Evolutionary conservation across 257 asterid species (phyloP), one percentile per base, ranked within the genome.

Genomic region (Knoxia roxburghii): DNA sequence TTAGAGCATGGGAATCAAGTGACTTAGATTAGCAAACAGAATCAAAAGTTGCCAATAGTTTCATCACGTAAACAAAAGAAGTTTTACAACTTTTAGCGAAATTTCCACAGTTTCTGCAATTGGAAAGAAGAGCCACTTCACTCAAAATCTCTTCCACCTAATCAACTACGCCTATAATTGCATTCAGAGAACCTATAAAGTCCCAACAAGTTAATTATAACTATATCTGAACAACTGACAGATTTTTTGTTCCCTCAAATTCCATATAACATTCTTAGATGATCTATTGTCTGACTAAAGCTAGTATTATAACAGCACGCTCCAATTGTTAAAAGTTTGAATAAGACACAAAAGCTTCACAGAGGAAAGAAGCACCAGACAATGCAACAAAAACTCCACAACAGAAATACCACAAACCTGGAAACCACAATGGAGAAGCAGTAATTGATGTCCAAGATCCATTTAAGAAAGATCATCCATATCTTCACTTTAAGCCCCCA

Each of bases 401-500:
- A 3, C n/a, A 41, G 20, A 62, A 52, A 35, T 51, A 52, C 62
- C 52, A 50, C 70, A 66, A 52, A 62, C 69, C 61, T 32, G 56
- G 40, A 61, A 52, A 61, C 64, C 37, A 29, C 48, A 39, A 50
- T 12, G 40, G 20, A 26, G 70, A 65, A 50, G 74, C 74, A 61
- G 68, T 62, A 32, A 51, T n/a, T n/a, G 32, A 27, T 61, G 56
- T 40, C 69, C 75, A 61, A 20, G 55, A 62, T 62, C 53, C 68
- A 43, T 20, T 61, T 23, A 52, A 56, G 69, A 61, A 18, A 61
- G 26, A 39, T 62, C 75, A 51, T 52, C 62, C 74, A 13, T 23
- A 70, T 29, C 59, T 69, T 32, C 64, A 39, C 51, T 60, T 70
- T 70, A 59, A 41, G 67, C 68, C 73, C 67, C 61, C 23, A 59